Evolutionary conservation across 2,329 filamentous ascomycete genomes (phyloP).

Genomic region (Sporothrix globosa): DNA sequence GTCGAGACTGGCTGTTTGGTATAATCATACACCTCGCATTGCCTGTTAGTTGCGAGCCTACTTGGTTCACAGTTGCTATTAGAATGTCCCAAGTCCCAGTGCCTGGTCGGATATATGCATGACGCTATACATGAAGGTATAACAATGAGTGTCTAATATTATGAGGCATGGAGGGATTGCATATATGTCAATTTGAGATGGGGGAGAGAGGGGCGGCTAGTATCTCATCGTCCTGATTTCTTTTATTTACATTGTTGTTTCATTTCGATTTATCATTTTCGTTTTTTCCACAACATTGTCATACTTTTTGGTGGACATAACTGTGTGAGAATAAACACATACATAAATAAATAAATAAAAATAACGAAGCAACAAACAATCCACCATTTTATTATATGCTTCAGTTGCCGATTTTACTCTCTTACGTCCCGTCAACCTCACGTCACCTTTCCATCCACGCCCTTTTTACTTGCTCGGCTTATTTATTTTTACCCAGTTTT

Average conservation of each 20-base stretch:
- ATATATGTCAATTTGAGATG: not conserved
- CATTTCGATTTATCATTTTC: not conserved
- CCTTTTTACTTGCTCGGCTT: conserved; percentile 19
- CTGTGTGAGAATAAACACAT: no score
- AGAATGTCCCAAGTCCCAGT: conserved; percentile 23
- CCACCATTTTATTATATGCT: not conserved
- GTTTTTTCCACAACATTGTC: not conserved
- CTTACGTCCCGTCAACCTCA: not conserved
- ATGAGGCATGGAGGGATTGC: not conserved
- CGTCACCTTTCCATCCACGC: not conserved
- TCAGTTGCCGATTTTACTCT: not conserved
- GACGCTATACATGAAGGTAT: not conserved
- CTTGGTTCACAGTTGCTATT: not conserved
- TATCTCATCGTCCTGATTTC: not conserved
- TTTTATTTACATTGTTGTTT: not conserved
- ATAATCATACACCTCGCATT: not conserved
- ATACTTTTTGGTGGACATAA: no score
- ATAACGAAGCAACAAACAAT: not conserved
- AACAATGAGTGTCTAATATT: no score
- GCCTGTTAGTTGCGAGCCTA: not conserved
- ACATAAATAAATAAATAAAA: not conserved
- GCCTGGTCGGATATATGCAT: not conserved
- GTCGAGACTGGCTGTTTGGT: not conserved
- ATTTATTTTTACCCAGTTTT: conserved; percentile 17
- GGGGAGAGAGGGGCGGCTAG: no score